A percentile compares a stretch with the other conserved stretches of the same genome.
Conservation (phyloP, 2,329 filamentous ascomycete species). For the Penicillium frequentans region DNA sequence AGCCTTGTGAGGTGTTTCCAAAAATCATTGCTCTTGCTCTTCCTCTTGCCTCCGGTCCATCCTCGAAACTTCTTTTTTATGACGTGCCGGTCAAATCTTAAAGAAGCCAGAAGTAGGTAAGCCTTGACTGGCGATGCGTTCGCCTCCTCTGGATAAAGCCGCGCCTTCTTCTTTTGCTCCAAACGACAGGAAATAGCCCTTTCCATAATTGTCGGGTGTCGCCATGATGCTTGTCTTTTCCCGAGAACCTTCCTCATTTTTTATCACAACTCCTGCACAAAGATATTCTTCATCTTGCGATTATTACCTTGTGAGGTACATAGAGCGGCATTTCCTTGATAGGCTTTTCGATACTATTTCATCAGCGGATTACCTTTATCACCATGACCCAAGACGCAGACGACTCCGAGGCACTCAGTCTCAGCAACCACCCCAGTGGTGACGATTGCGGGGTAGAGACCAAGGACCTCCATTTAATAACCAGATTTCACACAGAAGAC, state of each 20-base stretch:
- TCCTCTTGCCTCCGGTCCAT: neutral
- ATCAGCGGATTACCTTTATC: neutral
- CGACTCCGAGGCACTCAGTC: neutral
- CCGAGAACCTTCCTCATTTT: neutral
- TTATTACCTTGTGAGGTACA: neutral
- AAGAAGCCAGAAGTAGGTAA: neutral
- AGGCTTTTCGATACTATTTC: neutral
- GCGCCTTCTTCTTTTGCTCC: neutral
- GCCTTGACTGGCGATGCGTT: neutral
- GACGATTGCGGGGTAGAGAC: slow-evolving; percentile 3
- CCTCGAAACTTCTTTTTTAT: neutral
- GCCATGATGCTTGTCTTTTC: neutral
- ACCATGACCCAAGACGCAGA: neutral
- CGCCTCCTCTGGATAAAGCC: neutral
- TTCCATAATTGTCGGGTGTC: neutral
- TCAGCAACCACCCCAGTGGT: neutral
- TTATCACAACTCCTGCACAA: neutral
- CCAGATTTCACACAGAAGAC: slow-evolving; percentile 55
- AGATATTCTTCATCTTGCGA: neutral
- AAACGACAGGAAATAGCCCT: neutral
- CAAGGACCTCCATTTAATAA: neutral
- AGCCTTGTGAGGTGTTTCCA: neutral
- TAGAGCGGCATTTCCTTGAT: neutral
- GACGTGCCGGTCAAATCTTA: neutral
- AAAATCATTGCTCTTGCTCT: neutral